Evolutionary conservation across 441 rosid species (phyloP), one percentile per base, ranked within the genome.

Genomic region (Populus tomentosa): DNA sequence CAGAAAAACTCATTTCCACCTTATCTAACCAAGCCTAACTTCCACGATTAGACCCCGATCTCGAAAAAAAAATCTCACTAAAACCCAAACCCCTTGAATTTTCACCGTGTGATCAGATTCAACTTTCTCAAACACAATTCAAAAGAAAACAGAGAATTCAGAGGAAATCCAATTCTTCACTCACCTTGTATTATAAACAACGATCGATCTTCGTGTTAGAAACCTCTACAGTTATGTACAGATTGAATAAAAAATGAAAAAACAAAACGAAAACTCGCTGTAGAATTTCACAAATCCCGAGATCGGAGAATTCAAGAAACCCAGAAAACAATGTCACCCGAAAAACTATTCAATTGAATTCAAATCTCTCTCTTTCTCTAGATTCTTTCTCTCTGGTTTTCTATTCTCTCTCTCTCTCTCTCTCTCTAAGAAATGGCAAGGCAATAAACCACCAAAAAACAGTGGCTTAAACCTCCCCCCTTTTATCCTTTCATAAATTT

Each of bases 381-480:
- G 64, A 61, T 61, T 76, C 68, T 14, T 4, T 16, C 24, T 23
- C 10, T 21, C 6, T 71, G 61, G 42, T 38, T 38, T 38, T 38
- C 42, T 10, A 10, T 40, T 82, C 85, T 24, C 33, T 36, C 46
- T 35, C 70, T n/a, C n/a, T n/a, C n/a, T n/a, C n/a, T 21, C 40
- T 35, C 50, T 35, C 70, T 76, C 30, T 32, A 16, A 4, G 40
- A 70, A 61, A 24, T 10, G 24, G 72, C 68, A 79, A 24, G 7
- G 64, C 64, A 21, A 80, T 84, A 79, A 79, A 70, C 78, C 77
- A 70, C 69, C 75, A 40, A 77, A 35, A 74, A 80, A 75, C 74
- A 79, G 87, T 26, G 76, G 80, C 92, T 87, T 83, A 90, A 93
- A 88, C 93, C 97, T 86, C 87, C 33, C 33, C 33, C 71, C 79